Percentiles rank a stretch among this genome's conserved stretches.
Evolutionary conservation across 192 early-diverging fungal genomes (phyloP).

Genomic region (Pilobolus umbonatus): DNA sequence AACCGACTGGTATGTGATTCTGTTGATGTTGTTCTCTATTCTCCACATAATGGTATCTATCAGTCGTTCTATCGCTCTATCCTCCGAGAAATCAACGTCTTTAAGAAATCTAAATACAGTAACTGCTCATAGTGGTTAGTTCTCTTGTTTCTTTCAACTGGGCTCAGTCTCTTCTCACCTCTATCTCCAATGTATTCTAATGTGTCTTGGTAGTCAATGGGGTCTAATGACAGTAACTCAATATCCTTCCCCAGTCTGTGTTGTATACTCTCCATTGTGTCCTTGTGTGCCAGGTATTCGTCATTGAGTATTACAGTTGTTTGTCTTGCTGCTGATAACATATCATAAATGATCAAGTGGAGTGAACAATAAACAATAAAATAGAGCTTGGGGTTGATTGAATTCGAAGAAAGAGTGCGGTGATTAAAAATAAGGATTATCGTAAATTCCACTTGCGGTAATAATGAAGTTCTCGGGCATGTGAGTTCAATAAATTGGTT

Average conservation of each 20-base stretch:
- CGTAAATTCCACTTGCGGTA: no score
- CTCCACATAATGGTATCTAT: conserved; percentile 38
- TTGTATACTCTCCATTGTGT: background rate
- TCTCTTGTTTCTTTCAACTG: background rate
- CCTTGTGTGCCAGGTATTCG: conserved; percentile 2
- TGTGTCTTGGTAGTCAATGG: background rate
- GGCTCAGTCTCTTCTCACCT: conserved; percentile 6
- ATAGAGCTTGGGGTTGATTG: no score
- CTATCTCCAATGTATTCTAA: conserved; percentile 20
- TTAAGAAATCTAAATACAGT: conserved; percentile 44
- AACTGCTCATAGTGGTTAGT: conserved; percentile 15
- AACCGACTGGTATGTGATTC: conserved; percentile 13
- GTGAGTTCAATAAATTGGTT: no score
- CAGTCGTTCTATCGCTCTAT: conserved; percentile 13
- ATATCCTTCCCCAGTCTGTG: background rate
- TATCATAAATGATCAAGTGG: no score
- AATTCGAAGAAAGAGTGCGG: no score
- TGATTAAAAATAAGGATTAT: no score
- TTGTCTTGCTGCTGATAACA: conserved; percentile 5
- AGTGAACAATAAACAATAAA: no score
- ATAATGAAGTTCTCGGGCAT: no score
- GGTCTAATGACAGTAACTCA: background rate
- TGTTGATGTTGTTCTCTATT: conserved; percentile 22
- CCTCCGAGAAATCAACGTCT: conserved; percentile 19
- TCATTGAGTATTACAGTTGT: background rate